Evolutionary conservation across 2,329 filamentous ascomycete genomes (phyloP), one percentile per base, ranked within the genome.

Genomic region (Diaporthe sp.): DNA sequence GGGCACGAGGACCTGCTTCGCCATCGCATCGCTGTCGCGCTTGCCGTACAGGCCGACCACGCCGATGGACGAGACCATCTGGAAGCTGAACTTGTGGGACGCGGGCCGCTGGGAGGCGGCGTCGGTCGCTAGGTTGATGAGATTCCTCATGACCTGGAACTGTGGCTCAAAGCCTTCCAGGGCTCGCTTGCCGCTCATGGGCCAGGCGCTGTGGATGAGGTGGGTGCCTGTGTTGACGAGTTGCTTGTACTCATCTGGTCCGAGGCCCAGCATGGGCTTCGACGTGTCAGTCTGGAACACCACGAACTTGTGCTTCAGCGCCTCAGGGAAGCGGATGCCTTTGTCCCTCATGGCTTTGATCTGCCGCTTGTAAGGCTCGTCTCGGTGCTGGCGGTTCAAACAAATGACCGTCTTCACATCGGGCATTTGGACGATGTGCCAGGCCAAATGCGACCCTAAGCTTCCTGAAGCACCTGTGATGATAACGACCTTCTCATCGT

Each of bases 301-400:
- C 3, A 58, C 68, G 0, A 89, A 67, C 76, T 89, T 89, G 2
- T 74, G 28, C 77, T 76, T 1, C 76, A 45, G 1, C 64, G n/a
- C 3, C 35, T 35, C 6, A 35, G 15, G 13, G 78, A 68, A 22
- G 84, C 79, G 33, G 13, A 60, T 40, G 4, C 55, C 55, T n/a
- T 40, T 60, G 35, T 40, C 35, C 57, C 57, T 35, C 57, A 60
- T 40, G 13, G 57, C 57, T 19, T 60, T 40, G 35, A 60, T 40
- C 57, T 60, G 57, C 6, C 57, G 57, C 35, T 25, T 40, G 13
- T 25, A 40, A 15, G 57, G 57, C 12, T 83, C 55, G 4, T 78
- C 72, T 75, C 88, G 85, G 79, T 35, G 83, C 52, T 6, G 76
- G 2, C 87, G 84, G 77, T 90, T 90, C 17, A 90, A 74, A 72